phyloP scores from a whole-genome alignment of 495 filamentous ascomycete genomes.

The Chaetomium tenue region DNA sequence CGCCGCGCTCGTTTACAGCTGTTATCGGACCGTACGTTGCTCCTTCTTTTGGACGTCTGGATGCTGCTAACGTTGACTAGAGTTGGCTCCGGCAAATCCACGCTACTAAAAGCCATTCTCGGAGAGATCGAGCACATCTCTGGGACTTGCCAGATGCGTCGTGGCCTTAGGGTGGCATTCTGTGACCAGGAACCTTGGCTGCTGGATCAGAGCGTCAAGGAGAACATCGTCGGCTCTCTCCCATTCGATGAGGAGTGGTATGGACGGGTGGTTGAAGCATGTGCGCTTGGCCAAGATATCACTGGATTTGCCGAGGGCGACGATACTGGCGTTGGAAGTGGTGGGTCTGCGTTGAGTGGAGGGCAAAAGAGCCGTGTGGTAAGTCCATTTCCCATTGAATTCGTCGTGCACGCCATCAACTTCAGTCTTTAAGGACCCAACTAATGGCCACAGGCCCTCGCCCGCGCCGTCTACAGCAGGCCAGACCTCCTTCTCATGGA shows the following conservation, averaged over 20 bases:
- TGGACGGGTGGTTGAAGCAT: constrained; percentile 53
- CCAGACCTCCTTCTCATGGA: constrained; percentile 32
- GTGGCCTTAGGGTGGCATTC: constrained; percentile 14
- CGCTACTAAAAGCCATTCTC: constrained; percentile 13
- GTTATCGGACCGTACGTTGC: constrained; percentile 14
- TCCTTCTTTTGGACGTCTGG: neutral
- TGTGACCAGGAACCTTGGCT: constrained; percentile 19
- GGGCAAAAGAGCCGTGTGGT: constrained; percentile 62
- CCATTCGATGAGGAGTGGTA: constrained; percentile 58
- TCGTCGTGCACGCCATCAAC: too few species aligned
- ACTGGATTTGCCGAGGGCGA: constrained; percentile 51
- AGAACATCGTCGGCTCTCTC: constrained; percentile 4
- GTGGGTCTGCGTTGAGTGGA: constrained; percentile 59
- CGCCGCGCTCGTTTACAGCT: constrained; percentile 13
- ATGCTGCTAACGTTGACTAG: neutral
- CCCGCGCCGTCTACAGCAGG: constrained; percentile 36
- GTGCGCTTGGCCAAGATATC: constrained; percentile 57
- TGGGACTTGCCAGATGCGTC: constrained; percentile 2
- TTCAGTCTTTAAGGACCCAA: too few species aligned
- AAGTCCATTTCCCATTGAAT: constrained; percentile 11
- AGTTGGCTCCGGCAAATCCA: constrained; percentile 14
- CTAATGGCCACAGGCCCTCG: constrained; percentile 29
- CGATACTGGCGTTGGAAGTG: constrained; percentile 57
- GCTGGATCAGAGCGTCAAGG: constrained; percentile 16
- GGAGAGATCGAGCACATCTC: constrained; percentile 12